These are phyloP conservation scores for Endotrypanum monterogeii DNA, from an alignment of 208 protist genomes.

Conservation along the genomic window DNA sequence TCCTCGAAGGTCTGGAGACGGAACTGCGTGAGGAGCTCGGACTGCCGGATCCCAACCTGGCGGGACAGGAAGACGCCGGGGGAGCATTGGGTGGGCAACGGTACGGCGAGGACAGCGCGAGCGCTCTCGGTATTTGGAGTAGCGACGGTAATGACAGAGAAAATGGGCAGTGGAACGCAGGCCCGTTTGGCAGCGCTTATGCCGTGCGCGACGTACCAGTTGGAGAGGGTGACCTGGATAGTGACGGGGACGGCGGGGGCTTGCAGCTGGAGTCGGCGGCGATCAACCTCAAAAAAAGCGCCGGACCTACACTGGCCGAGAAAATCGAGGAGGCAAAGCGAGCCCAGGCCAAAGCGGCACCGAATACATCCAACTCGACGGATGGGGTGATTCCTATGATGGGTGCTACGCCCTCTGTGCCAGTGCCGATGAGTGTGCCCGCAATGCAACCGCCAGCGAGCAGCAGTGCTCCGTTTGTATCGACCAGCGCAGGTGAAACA, in stretches of 20 bases:
- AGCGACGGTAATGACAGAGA: not conserved
- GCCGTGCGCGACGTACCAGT: slow-evolving; percentile 22
- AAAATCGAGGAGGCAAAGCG: slow-evolving; percentile 28
- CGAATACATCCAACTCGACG: not conserved
- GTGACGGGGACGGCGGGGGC: slow-evolving; percentile 32
- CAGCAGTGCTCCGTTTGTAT: slow-evolving; percentile 15
- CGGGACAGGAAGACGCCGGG: slow-evolving; percentile 41
- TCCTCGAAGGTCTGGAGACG: slow-evolving; percentile 64
- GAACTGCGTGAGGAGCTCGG: slow-evolving; percentile 71
- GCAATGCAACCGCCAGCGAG: not conserved
- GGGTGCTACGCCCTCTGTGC: not conserved
- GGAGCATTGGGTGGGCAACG: not conserved
- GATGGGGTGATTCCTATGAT: not conserved
- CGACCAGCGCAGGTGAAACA: slow-evolving; percentile 33
- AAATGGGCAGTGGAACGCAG: not conserved
- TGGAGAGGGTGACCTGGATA: slow-evolving; percentile 44
- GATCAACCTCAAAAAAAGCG: slow-evolving; percentile 44
- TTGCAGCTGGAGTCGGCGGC: slow-evolving; percentile 80
- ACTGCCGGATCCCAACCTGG: slow-evolving; percentile 23
- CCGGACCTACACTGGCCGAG: slow-evolving; percentile 29
- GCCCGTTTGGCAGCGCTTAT: slow-evolving; percentile 1
- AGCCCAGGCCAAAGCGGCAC: slow-evolving; percentile 7
- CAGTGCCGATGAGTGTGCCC: not conserved
- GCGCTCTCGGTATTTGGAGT: slow-evolving; percentile 15
- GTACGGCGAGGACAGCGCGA: slow-evolving; percentile 11